Base-by-base conservation (phyloP, 75 land plant genomes). In the Picea glauca region DNA sequence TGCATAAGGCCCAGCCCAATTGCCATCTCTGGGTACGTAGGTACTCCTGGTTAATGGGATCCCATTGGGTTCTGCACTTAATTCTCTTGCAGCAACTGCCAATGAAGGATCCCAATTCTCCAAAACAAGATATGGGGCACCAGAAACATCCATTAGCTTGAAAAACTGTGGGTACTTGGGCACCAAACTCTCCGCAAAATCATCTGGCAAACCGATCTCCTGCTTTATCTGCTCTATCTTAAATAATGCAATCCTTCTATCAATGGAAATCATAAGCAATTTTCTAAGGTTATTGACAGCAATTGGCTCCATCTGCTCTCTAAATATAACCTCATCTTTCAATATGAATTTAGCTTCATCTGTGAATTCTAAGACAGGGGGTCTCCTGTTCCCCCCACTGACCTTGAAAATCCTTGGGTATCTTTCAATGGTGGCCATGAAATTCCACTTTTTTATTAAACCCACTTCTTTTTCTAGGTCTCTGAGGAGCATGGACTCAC, bases 401-500 rank as follows among this genome's bases (percentile, higher is more conserved):
- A 90, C 90, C 57, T 63, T 77, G 82, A 94, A 94, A 50, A 94
- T 84, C 11, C 85, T 33, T 31, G 94, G 88, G 72, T 92, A 80
- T 66, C 84, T 86, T 76, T 86, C 80, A 76, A 93, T 88, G 46
- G 87, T 60, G 74, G 82, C 57, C 80, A 89, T 81, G 72, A 86
- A 90, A 78, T 89, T 87, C 90, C 90, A 87, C 80, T 89, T 89
- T 60, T 85, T 80, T 33, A 88, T 86, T 72, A 90, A 81, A 50
- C 93, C 93, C 23, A 93, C 88, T 76, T 89, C 87, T 77, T 90
- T 91, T 60, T 89, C 91, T 12, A 91, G 88, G 87, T 89, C 93
- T 11, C 93, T 79, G 35, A 91, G 84, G 18, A 85, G 82, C 13
- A 93, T 58, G 30, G 72, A 82, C 15, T 78, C 76, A 17, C 56